Evolutionary conservation across 495 filamentous ascomycete species (phyloP), one percentile per base, ranked within the genome.

Genomic region (Halenospora varia): DNA sequence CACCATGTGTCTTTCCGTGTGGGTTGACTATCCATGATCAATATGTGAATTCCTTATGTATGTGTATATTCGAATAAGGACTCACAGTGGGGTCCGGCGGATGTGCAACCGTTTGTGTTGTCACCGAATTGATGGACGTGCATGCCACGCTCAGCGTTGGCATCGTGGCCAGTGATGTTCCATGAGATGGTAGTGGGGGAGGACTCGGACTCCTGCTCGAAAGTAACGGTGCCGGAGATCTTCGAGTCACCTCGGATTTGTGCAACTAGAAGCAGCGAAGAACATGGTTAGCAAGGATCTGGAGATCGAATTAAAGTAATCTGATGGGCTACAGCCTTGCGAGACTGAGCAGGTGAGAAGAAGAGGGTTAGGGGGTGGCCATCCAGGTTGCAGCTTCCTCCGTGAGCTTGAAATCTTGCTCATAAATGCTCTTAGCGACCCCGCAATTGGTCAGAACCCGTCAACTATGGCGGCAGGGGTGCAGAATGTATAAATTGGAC

Each of bases 101-200:
- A 92, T 56, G 94, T 97, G 86, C 94, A 98, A 73, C 95, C 94
- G 76, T 97, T 98, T 80, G 95, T 97, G 82, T 97, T 97, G 84
- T 97, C 94, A 73, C 95, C 94, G 69, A 96, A 98, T 77, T 94
- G 88, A 80, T 97, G 94, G 69, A 97, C 86, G 81, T 97, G 95
- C 81, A 96, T 87, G 74, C 88, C 94, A 78, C 95, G 91, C 86
- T 93, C 83, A 67, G 94, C 93, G 67, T 95, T 97, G 76, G 92
- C 69, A 70, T 97, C 92, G 76, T 96, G 76, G 80, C 92, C 92
- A 62, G 82, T 82, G 77, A 97, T 93, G 76, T 97, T 83, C 84
- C 88, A 97, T 64, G 87, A 81, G 76, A 97, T 80, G 72, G 82
- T 96, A 67, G 94, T 97, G 55, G 85, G 82, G 66, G 80, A 69